These are phyloP conservation scores for Ascobolus immersus DNA, from an alignment of 495 filamentous ascomycete genomes.

Conservation along the genomic window DNA sequence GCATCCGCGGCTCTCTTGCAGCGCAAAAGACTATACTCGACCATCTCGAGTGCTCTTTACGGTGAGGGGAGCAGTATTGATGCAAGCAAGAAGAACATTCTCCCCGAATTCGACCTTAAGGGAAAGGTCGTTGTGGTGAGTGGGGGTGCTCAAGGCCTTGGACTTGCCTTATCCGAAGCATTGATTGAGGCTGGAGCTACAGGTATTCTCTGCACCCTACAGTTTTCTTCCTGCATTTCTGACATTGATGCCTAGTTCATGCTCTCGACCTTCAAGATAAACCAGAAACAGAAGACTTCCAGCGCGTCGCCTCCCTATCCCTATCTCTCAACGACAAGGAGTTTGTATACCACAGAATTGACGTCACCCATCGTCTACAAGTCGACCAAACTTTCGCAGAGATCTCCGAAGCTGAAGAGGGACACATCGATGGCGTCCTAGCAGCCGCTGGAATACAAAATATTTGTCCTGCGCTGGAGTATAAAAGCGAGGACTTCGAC, in stretches of 20 bases:
- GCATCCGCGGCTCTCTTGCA: too few species aligned
- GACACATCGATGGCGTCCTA: conserved; percentile 44
- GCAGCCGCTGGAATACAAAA: conserved; percentile 55
- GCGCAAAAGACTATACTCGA: too few species aligned
- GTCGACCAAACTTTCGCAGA: conserved; percentile 27
- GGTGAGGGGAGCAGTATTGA: too few species aligned
- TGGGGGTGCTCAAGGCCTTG: conserved; percentile 35
- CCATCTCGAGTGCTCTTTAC: too few species aligned
- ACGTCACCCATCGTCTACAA: conserved; percentile 32
- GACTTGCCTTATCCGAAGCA: conserved; percentile 40
- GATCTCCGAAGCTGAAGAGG: conserved; percentile 29
- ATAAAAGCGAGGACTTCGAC: conserved; percentile 37
- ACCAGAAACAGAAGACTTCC: conserved; percentile 27
- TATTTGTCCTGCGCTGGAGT: conserved; percentile 41
- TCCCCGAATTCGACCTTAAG: conserved; percentile 27
- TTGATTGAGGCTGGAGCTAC: conserved; percentile 43
- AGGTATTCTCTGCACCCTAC: conserved; percentile 23
- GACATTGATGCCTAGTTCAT: conserved; percentile 24
- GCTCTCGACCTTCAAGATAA: conserved; percentile 28
- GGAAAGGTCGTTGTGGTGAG: conserved; percentile 36
- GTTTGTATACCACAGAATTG: conserved; percentile 38
- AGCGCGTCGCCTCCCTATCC: conserved; percentile 23
- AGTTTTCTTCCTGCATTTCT: not conserved
- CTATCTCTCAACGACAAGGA: conserved; percentile 31
- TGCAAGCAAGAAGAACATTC: too few species aligned